A percentile compares a stretch with the other conserved stretches of the same genome.
Evolutionary conservation across 768 basidiomycete genomes (phyloP).

Genomic region (Suillus brevipes): DNA sequence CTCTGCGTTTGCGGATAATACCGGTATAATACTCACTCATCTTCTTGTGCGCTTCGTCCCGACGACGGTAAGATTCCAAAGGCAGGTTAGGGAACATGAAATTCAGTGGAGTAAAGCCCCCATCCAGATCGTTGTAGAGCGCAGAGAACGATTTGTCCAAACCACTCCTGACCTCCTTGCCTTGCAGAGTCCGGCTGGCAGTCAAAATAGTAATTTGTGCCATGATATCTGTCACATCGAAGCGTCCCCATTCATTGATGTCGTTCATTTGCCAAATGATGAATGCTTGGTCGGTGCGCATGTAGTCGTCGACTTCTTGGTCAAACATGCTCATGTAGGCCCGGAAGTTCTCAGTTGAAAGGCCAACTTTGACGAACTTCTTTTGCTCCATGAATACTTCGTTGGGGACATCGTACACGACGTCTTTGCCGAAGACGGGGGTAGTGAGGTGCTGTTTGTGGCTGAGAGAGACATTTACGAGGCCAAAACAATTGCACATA

Average conservation of each 20-base stretch:
- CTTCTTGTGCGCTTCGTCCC: constrained; percentile 87
- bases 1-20: constrained; percentile 76
- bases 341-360: constrained; percentile 88
- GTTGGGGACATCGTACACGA: constrained; percentile 97
- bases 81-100: constrained; percentile 95
- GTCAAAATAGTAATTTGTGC: constrained; percentile 94
- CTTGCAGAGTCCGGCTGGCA: constrained; percentile 91
- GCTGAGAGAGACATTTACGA: constrained; percentile 1
- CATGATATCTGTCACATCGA: constrained; percentile 71
- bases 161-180: constrained; percentile 77
- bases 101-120: constrained; percentile 94
- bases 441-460: constrained; percentile 76
- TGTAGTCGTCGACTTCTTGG: constrained; percentile 71
- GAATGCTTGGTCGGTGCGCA: constrained; percentile 67
- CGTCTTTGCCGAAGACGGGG: constrained; percentile 95
- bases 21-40: constrained; percentile 93
- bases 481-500: constrained; percentile 32
- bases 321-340: constrained; percentile 81
- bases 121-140: constrained; percentile 86
- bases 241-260: constrained; percentile 75
- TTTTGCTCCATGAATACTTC: constrained; percentile 99
- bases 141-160: constrained; percentile 86
- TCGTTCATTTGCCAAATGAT: constrained; percentile 59
- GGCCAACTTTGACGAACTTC: constrained; percentile 94
- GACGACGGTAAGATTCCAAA: constrained; percentile 82